Conservation (phyloP, 2,329 filamentous ascomycete species). For the Talaromyces funiculosus region DNA sequence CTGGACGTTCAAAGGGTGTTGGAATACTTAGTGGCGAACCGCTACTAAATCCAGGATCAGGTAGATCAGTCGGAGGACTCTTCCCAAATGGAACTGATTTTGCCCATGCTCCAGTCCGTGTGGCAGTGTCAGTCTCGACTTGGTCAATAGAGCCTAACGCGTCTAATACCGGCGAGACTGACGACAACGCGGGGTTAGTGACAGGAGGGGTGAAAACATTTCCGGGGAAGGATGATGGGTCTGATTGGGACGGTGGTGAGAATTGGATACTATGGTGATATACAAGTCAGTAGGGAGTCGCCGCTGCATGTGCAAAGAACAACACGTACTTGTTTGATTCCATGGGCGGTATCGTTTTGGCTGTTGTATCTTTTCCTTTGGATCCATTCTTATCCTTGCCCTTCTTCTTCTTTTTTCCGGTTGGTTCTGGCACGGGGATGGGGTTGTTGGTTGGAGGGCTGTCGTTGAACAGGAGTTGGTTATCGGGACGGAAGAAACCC, state of each 20-base stretch:
- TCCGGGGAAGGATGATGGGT: slow-evolving; percentile 29
- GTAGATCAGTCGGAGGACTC: slow-evolving; percentile 38
- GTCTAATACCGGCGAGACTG: slow-evolving; percentile 34
- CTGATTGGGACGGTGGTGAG: slow-evolving; percentile 23
- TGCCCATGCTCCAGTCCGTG: slow-evolving; percentile 41
- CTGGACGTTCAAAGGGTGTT: slow-evolving; percentile 32
- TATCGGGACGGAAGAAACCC: slow-evolving; percentile 33
- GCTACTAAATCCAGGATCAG: slow-evolving; percentile 29
- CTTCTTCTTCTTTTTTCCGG: slow-evolving; percentile 37
- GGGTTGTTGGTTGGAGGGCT: slow-evolving; percentile 24
- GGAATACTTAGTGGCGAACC: slow-evolving; percentile 39
- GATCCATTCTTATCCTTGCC: slow-evolving; percentile 32
- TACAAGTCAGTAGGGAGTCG: slow-evolving; percentile 13
- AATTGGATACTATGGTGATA: slow-evolving; percentile 22
- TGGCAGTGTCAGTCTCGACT: slow-evolving; percentile 29
- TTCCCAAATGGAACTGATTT: slow-evolving; percentile 41
- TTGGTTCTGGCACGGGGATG: slow-evolving; percentile 26
- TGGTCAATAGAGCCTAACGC: slow-evolving; percentile 30
- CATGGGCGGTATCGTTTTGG: slow-evolving; percentile 28
- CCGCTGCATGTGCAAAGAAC: not conserved
- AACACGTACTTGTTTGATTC: slow-evolving; percentile 33
- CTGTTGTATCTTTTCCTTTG: slow-evolving; percentile 31
- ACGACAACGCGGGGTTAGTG: slow-evolving; percentile 21
- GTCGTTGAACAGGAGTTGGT: slow-evolving; percentile 30
- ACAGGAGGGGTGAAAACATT: slow-evolving; percentile 21